Base-by-base conservation (phyloP, 2,329 filamentous ascomycete species). In the Talaromyces sp. region DNA sequence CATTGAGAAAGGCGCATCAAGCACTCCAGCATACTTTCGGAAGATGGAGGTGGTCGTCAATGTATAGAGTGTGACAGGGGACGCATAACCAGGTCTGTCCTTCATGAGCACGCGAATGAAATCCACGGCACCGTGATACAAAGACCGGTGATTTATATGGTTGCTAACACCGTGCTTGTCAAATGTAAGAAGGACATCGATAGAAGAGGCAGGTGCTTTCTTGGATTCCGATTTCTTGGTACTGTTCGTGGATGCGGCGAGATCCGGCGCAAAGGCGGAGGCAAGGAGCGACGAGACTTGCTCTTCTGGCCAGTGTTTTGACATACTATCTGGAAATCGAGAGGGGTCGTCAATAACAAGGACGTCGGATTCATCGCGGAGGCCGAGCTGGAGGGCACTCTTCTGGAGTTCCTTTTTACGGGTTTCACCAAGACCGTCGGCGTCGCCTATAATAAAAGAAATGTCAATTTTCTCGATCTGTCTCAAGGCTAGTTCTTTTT, bases 131-230 rank as follows among this genome's bases (percentile, higher is more conserved):
- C 93, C 94, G 70, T 89, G 82, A 76, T 91, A 91, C 8, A 97
- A 83, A 5, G 91, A 91, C 58, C 89, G 88, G 77, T 99, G 94
- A 78, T 99, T 99, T 19, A 91, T 91, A 74, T 99, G 94, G 39
- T 84, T 84, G 53, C 91, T 96, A 44, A 99, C 81, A 54, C 94
- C 94, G 44, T 75, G 60, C n/a, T 74, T 69, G 76, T 99, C 94
- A 69, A 99, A 99, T 27, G 94, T 99, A 60, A 99, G 80, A 62
- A 99, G 82, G 24, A 88, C 82, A 73, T 96, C 91, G 67, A 96
- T 90, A 47, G 75, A 80, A 0, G 82, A 75, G 32, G 75, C 69
- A 2, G 82, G 82, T 1, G 79, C 70, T 20, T 71, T 56, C 6
- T 48, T 51, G 8, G n/a, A 63, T 14, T 74, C 74, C 20, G 73